These are phyloP conservation scores for Calophaca sinica DNA, from an alignment of 306 rosid genomes.

Conservation along the genomic window DNA sequence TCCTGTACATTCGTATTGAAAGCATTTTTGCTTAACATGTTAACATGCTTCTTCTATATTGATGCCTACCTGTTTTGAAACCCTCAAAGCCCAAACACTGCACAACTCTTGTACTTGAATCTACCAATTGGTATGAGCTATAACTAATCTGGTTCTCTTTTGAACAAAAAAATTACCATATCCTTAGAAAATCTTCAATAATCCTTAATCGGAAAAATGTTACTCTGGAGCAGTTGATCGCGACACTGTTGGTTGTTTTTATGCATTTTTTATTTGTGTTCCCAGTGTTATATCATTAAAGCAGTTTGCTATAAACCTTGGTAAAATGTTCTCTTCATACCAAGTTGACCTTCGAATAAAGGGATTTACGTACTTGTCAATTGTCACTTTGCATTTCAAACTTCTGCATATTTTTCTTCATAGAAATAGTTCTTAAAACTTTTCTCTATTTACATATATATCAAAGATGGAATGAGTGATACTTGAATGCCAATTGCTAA, in stretches of 20 bases:
- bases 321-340: not conserved
- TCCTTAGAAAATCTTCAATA: not conserved
- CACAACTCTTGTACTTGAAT: not conserved
- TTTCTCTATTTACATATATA: not conserved
- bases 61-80: not conserved
- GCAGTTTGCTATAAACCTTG: slow-evolving; percentile 12
- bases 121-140: not conserved
- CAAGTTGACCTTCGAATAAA: slow-evolving; percentile 8
- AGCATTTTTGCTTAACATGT: not conserved
- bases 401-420: not conserved
- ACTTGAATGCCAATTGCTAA: slow-evolving; percentile 34
- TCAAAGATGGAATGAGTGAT: not conserved
- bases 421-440: not conserved
- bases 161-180: not conserved
- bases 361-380: slow-evolving; percentile 2
- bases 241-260: not conserved
- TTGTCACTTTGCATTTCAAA: slow-evolving; percentile 26
- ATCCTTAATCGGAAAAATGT: not conserved
- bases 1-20: not conserved
- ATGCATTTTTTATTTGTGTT: slow-evolving; percentile 2
- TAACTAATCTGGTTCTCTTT: not conserved
- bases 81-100: not conserved
- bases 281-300: not conserved
- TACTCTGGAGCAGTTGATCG: not conserved
- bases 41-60: not conserved